Evolutionary conservation across 768 basidiomycete species (phyloP), one percentile per base, ranked within the genome.

Genomic region (Phaffia australis): DNA sequence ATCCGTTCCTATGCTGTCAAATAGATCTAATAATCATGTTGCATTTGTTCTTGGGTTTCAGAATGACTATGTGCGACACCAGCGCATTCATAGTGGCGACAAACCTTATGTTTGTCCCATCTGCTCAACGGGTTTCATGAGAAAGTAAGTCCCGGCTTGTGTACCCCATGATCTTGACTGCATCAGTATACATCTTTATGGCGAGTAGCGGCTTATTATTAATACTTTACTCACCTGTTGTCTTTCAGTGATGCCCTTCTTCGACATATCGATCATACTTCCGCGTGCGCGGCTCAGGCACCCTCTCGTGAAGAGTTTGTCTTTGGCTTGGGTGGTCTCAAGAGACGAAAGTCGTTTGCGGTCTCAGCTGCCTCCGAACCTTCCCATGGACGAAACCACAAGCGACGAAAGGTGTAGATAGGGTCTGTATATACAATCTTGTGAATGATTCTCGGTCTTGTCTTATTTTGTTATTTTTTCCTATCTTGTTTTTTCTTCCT

Each of bases 61-160:
- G 60, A 67, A 67, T 25, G 55, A 63, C 30, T 42, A 56, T 27
- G 63, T 48, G 3, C 55, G 59, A 18, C 66, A 62, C 47, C 54
- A 19, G n/a, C 65, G 59, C 18, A 67, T 67, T 21, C 59, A 60
- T 54, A 61, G 55, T 11, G 59, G 66, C 18, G 66, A 61, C 35
- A 35, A 46, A 1, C 59, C 66, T 35, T 67, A 67, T 56, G 32
- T 23, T 48, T 63, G 55, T n/a, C 42, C 59, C 5, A 23, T 27
- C 30, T 67, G 55, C 48, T 15, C n/a, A 14, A 18, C n/a, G 23
- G 21, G 48, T 11, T 63, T 62, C 56, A 57, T 60, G 56, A 54
- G 60, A 19, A 62, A 61, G 59, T 56, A 25, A 29, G 55, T 62
- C 23, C 35, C 35, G 35, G 11, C 35, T 42, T 42, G 32, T 32